Evolutionary conservation across 371 early-diverging fungal genomes (phyloP), one percentile per base, ranked within the genome.

Genomic region (Mucor lusitanicus): DNA sequence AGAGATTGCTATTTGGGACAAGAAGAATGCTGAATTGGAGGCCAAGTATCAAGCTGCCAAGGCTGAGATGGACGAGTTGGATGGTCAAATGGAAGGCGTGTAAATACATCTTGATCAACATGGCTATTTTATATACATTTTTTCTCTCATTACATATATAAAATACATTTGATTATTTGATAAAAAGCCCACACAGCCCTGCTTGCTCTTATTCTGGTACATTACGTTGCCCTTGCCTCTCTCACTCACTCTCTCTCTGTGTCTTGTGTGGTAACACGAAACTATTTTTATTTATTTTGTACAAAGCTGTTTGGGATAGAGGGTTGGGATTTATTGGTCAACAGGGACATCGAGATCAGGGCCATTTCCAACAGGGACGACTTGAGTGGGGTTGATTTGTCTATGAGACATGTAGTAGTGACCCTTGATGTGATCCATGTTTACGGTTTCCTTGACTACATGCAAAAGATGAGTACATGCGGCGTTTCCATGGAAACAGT

Each of bases 401-500:
- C 72, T 75, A 55, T 96, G 97, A 35, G 91, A 90, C 87, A 88
- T 86, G 82, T 94, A 97, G 72, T 97, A 98, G 72, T 97, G 97
- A 5, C 81, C 70, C 83, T 97, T 97, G 88, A 98, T 98, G 73
- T 98, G 97, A 39, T 90, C 87, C 93, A 97, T 91, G 78, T 95
- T 88, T 46, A 95, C 92, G 0, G 96, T 96, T 28, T 88, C 89
- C 5, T 80, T 80, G 57, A 91, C 83, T 79, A 75, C 46, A 46
- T 7, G 21, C n/a, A 17, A 3, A 21, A 48, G 7, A 59, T 19
- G 54, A 17, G 17, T 21, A 50, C 19, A 3, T 37, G 1, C 8
- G 11, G 37, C 13, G 37, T 37, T 8, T 37, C 8, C 2, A 37
- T 1, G 37, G 12, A 37, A 13, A 37, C 37, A 37, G 1, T 37